These are phyloP conservation scores for Lepidium sativum DNA, from an alignment of 345 rosid genomes.

Conservation along the genomic window DNA sequence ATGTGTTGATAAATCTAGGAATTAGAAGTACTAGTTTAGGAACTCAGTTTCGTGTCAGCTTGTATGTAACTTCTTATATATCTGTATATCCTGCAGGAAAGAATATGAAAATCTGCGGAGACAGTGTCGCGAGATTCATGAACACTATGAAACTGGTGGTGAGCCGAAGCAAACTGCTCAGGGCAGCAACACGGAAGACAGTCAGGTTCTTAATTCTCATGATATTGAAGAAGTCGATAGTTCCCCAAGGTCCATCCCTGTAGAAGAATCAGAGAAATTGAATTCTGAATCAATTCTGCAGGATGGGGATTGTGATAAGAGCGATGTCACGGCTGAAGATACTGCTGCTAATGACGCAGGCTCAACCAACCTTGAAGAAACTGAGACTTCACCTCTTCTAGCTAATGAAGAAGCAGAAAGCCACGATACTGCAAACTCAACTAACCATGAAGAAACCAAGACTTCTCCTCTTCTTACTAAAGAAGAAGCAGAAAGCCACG, in stretches of 20 bases:
- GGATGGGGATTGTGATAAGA: constrained; percentile 37
- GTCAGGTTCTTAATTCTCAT: constrained; percentile 44
- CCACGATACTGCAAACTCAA: no score
- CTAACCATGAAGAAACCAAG: no score
- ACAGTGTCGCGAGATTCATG: constrained; percentile 43
- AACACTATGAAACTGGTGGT: constrained; percentile 30
- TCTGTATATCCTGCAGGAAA: constrained; percentile 39
- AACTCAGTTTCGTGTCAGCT: background rate
- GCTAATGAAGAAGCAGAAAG: no score
- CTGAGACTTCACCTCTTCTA: no score
- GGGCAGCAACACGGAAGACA: constrained; percentile 32
- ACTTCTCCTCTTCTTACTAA: no score
- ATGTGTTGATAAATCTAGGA: background rate
- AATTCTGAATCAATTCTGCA: constrained; percentile 25
- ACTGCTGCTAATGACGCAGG: constrained; percentile 36
- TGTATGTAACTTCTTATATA: constrained; percentile 2
- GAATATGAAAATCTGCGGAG: constrained; percentile 58
- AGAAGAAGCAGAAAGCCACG: no score
- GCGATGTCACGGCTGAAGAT: constrained; percentile 40
- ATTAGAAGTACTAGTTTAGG: background rate
- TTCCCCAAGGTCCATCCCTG: constrained; percentile 24
- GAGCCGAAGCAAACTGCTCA: constrained; percentile 35
- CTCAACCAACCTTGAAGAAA: no score
- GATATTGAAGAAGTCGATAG: constrained; percentile 35
- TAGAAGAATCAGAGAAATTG: constrained; percentile 28